Evolutionary conservation across 345 rosid genomes (phyloP), one percentile per base, ranked within the genome.

Genomic region (Eucalyptus guilfoylei): DNA sequence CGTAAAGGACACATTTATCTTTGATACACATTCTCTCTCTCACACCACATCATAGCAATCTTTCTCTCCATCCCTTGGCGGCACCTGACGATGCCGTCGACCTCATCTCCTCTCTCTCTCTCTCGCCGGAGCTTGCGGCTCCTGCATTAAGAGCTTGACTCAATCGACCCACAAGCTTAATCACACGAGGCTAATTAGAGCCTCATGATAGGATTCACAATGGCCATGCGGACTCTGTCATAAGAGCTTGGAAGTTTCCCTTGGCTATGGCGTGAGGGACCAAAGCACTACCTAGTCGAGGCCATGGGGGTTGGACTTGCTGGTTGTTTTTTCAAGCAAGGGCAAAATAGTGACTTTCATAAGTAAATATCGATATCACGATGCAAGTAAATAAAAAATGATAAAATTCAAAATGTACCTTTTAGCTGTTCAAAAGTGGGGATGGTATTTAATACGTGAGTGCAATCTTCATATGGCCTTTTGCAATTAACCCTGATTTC

Each of bases 1-100:
- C 2, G 2, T 6, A 67, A 32, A 16, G 0, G 21, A 16, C 6
- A 1, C 10, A 67, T 67, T n/a, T 67, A 67, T 32, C 80, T 67
- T 2, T 2, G 0, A n/a, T 52, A 7, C 55, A 32, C 19, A 67
- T 8, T 15, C 23, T n/a, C 37, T 64, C 3, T 30, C 37, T 14
- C 40, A 30, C 21, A 67, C 17, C 11, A n/a, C 3, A 4, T 32
- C 40, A 8, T 17, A 0, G 0, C 6, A 67, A 7, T 32, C 24
- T 32, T 37, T 67, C 23, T 32, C 21, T 67, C 80, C 19, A 30
- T 64, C 76, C 37, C 37, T n/a, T 4, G 21, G 34, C 10, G 1
- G 21, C 21, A 14, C 21, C 2, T 16, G 5, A n/a, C 5, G 37
- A 5, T 9, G 11, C 10, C 6, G 10, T 34, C 40, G 21, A 64